Base-by-base conservation (phyloP, 2,329 filamentous ascomycete species). In the Pyrenophora seminiperda region DNA sequence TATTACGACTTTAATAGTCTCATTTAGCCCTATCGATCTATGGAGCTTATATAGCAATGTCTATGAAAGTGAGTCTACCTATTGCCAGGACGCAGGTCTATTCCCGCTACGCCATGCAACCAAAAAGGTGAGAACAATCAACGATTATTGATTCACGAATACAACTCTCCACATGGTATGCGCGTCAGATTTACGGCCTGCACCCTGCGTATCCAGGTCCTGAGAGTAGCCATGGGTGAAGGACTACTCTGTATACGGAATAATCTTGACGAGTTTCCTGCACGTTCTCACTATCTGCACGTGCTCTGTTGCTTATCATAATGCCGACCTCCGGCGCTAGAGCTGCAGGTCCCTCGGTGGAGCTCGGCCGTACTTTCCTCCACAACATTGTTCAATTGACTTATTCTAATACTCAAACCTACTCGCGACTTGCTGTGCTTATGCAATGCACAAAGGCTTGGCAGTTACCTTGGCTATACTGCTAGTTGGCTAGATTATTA, bases 31-130 rank as follows among this genome's bases (percentile, higher is more conserved):
- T 34, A 36, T n/a, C n/a, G n/a, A n/a, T n/a, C n/a, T n/a, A n/a
- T 44, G 14, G 43, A 27, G 17, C 48, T 63, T 70, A 75, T 62
- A 81, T 77, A 53, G 82, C 74, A 59, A 83, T 80, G 59, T 83
- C 80, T 70, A 83, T 77, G 19, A 83, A 67, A 62, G 81, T 79
- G 4, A 82, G 71, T 61, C 69, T 63, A 51, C 71, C 68, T 10
- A 27, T 27, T 27, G 24, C 24, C 24, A n/a, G n/a, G n/a, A n/a
- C n/a, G n/a, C n/a, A n/a, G n/a, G n/a, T n/a, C n/a, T n/a, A n/a
- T n/a, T n/a, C n/a, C n/a, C n/a, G n/a, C n/a, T n/a, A n/a, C n/a
- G n/a, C n/a, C n/a, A n/a, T n/a, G n/a, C n/a, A n/a, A n/a, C n/a
- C n/a, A n/a, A n/a, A n/a, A n/a, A n/a, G n/a, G n/a, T n/a, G n/a